Percentiles rank a stretch among this genome's conserved stretches.
Evolutionary conservation across 1,284 basidiomycete species (phyloP).

Genomic region (Trichosporon asahii): DNA sequence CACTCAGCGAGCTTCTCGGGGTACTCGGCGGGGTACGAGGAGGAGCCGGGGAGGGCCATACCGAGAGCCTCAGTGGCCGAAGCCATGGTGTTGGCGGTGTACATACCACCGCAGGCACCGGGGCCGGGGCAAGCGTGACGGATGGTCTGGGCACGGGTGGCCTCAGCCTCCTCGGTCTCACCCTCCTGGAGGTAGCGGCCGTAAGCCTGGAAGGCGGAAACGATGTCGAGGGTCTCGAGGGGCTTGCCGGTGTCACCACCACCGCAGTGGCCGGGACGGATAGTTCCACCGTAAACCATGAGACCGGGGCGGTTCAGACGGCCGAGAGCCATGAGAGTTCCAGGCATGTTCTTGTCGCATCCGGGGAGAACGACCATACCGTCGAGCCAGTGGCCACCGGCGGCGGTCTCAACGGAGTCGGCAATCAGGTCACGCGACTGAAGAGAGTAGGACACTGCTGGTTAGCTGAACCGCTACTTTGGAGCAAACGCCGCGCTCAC

Average conservation of each 20-base stretch:
- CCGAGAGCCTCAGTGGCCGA: slow-evolving; percentile 87
- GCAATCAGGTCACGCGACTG: slow-evolving; percentile 96
- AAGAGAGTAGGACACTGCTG: slow-evolving; percentile 79
- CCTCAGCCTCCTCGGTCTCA: slow-evolving; percentile 75
- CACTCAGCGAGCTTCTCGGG: slow-evolving; percentile 74
- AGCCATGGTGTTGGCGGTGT: slow-evolving; percentile 96
- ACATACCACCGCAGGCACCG: slow-evolving; percentile 89
- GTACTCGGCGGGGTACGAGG: slow-evolving; percentile 89
- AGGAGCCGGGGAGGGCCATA: slow-evolving; percentile 95
- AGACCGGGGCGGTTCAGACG: slow-evolving; percentile 88
- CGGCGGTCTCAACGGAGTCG: slow-evolving; percentile 91
- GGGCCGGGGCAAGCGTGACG: slow-evolving; percentile 91
- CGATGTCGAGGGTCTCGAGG: slow-evolving; percentile 73
- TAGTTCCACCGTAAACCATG: slow-evolving; percentile 97
- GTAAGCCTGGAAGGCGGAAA: slow-evolving; percentile 92
- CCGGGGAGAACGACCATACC: slow-evolving; percentile 95
- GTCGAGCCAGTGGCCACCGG: slow-evolving; percentile 97
- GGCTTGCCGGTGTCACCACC: slow-evolving; percentile 45
- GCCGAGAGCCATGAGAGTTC: slow-evolving; percentile 87
- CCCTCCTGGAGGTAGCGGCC: slow-evolving; percentile 89
- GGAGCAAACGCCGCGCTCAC: slow-evolving; percentile 30
- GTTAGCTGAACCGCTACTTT: neutral
- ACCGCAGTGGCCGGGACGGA: slow-evolving; percentile 81
- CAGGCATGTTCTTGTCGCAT: slow-evolving; percentile 98
- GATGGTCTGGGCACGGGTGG: slow-evolving; percentile 74